phyloP scores from a whole-genome alignment of 805 yeast genomes.

The Jamesozyma piceae region DNA sequence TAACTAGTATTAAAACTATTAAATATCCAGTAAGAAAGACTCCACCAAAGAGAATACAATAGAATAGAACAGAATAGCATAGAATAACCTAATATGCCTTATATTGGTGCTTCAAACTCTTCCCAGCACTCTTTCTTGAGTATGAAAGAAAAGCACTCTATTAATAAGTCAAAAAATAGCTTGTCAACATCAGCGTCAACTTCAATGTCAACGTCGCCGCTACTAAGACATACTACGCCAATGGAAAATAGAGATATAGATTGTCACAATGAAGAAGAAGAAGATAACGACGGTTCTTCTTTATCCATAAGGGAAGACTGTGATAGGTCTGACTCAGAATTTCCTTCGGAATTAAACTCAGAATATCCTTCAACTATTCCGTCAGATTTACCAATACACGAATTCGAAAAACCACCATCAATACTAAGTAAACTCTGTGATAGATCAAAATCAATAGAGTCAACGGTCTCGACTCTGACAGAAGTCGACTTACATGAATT shows the following conservation, averaged over 20 bases:
- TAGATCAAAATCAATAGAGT: constrained; percentile 10
- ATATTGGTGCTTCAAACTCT: constrained; percentile 25
- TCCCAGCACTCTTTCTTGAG: constrained; percentile 19
- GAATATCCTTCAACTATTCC: not conserved
- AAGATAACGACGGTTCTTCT: not conserved
- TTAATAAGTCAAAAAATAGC: constrained; percentile 5
- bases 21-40: no score
- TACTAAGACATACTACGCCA: not conserved
- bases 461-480: constrained; percentile 8
- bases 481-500: constrained; percentile 36
- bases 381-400: not conserved
- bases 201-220: not conserved
- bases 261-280: not conserved
- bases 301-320: not conserved
- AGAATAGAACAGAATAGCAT: no score
- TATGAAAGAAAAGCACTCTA: constrained; percentile 24
- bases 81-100: constrained; percentile 21
- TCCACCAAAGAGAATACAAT: no score
- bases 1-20: no score
- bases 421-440: not conserved
- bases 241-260: not conserved
- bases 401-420: not conserved
- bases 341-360: not conserved
- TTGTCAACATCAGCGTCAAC: not conserved
- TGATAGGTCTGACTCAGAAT: not conserved